phyloP scores from a whole-genome alignment of 306 rosid species.

The Quercus suber region DNA sequence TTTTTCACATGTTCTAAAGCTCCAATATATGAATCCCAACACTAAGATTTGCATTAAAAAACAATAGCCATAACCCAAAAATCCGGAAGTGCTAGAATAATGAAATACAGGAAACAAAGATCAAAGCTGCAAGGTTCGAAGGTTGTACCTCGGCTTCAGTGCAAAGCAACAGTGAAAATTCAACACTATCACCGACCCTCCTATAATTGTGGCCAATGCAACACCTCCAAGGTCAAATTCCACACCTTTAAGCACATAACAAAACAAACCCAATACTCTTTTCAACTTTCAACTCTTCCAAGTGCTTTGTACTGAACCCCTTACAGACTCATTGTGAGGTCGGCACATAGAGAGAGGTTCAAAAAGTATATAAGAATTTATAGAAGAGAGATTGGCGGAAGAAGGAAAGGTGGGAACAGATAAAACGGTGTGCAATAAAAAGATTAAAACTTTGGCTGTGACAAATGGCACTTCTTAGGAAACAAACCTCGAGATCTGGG shows the following conservation, averaged over 20 bases:
- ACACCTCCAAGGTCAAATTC: constrained; percentile 32
- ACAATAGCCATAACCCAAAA: constrained; percentile 16
- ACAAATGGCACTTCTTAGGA: constrained; percentile 31
- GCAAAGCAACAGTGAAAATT: constrained; percentile 38
- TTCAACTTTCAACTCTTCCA: constrained; percentile 30
- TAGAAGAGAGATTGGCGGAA: constrained; percentile 58
- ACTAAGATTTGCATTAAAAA: constrained; percentile 12
- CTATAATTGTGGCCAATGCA: constrained; percentile 37
- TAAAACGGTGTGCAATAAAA: constrained; percentile 13
- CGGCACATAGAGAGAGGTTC: not conserved
- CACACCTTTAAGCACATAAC: constrained; percentile 24
- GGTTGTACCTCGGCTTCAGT: constrained; percentile 40
- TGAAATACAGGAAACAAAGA: constrained; percentile 40
- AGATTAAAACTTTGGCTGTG: constrained; percentile 7
- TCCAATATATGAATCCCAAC: constrained; percentile 27
- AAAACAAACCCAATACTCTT: constrained; percentile 20
- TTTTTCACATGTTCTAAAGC: constrained; percentile 36
- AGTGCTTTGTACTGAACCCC: constrained; percentile 54
- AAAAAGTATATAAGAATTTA: not conserved
- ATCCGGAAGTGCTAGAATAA: constrained; percentile 25
- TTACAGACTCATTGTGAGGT: not conserved
- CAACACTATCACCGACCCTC: constrained; percentile 65
- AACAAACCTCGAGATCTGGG: constrained; percentile 57
- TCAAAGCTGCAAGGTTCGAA: constrained; percentile 31
- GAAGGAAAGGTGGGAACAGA: constrained; percentile 34